phyloP scores from a whole-genome alignment of 208 protist genomes.

The Leishmania amazonensis region DNA sequence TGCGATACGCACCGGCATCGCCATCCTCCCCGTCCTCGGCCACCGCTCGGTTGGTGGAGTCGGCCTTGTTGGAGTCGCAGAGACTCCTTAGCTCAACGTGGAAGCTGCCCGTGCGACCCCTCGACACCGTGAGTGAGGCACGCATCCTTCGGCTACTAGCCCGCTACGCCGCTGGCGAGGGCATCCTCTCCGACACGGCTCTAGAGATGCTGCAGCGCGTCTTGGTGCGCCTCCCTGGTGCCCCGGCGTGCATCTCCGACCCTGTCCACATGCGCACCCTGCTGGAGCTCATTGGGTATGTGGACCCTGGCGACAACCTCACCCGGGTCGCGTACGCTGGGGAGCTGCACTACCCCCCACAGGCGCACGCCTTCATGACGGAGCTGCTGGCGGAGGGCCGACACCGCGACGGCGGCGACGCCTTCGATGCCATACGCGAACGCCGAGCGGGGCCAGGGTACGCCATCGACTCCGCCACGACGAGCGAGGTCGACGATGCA shows the following conservation, averaged over 20 bases:
- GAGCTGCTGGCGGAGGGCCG: constrained; percentile 40
- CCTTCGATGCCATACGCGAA: constrained; percentile 69
- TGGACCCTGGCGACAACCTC: constrained; percentile 73
- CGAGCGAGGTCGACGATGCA: constrained; percentile 91
- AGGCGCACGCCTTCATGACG: constrained; percentile 61
- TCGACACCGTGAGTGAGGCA: constrained; percentile 68
- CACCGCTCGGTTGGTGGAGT: constrained; percentile 31
- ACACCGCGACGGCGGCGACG: constrained; percentile 66
- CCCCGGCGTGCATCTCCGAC: constrained; percentile 40
- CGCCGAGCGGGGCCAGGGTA: constrained; percentile 55
- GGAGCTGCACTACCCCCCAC: constrained; percentile 65
- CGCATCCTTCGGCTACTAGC: constrained; percentile 81
- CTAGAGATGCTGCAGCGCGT: constrained; percentile 56
- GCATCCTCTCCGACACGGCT: constrained; percentile 57
- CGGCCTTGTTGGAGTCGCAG: constrained; percentile 63
- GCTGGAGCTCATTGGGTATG: constrained; percentile 62
- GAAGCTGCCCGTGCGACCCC: constrained; percentile 55
- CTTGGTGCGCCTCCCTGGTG: constrained; percentile 50
- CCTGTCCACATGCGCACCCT: constrained; percentile 65
- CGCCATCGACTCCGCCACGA: constrained; percentile 88
- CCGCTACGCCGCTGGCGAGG: constrained; percentile 74
- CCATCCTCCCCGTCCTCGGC: background rate
- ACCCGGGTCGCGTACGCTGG: constrained; percentile 66
- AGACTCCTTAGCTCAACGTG: constrained; percentile 59
- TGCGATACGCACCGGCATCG: background rate